A percentile compares a stretch with the other conserved stretches of the same genome.
Conservation (phyloP, 192 early-diverging fungal species). For the Mortierella antarctica region DNA sequence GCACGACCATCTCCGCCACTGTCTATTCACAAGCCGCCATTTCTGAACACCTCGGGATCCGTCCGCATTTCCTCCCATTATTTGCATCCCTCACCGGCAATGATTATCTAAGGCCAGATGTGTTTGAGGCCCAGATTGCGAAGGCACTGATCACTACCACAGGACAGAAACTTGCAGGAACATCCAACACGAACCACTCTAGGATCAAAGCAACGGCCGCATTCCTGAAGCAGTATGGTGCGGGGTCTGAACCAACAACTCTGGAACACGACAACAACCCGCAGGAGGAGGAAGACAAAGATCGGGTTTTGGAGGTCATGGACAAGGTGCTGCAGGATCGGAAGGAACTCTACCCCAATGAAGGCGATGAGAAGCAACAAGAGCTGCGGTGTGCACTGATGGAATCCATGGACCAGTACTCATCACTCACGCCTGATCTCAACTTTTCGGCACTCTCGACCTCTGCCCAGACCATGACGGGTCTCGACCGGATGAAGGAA, state of each 20-base stretch:
- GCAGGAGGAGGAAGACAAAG: background rate
- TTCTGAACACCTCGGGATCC: constrained; percentile 46
- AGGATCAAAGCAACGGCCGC: constrained; percentile 35
- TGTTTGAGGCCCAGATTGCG: constrained; percentile 48
- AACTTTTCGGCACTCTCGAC: background rate
- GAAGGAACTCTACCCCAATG: constrained; percentile 10
- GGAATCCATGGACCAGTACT: constrained; percentile 44
- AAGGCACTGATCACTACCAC: constrained; percentile 9
- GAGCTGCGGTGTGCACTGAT: constrained; percentile 27
- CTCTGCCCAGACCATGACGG: background rate
- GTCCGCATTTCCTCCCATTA: constrained; percentile 48
- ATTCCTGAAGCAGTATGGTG: constrained; percentile 34
- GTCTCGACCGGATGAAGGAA: constrained; percentile 21
- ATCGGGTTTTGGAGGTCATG: constrained; percentile 1
- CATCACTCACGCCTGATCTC: background rate
- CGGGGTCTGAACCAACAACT: constrained; percentile 2
- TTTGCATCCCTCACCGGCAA: constrained; percentile 63
- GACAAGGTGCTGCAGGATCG: constrained; percentile 34
- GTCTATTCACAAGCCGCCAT: constrained; percentile 54
- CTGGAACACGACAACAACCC: background rate
- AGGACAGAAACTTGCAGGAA: constrained; percentile 17
- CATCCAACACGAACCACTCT: constrained; percentile 26
- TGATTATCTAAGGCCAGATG: constrained; percentile 54
- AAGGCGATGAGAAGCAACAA: constrained; percentile 14
- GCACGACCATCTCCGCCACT: constrained; percentile 35